Percentiles rank a stretch among this genome's conserved stretches.
phyloP scores from a whole-genome alignment of 345 rosid genomes.

The Erodium maritimum region DNA sequence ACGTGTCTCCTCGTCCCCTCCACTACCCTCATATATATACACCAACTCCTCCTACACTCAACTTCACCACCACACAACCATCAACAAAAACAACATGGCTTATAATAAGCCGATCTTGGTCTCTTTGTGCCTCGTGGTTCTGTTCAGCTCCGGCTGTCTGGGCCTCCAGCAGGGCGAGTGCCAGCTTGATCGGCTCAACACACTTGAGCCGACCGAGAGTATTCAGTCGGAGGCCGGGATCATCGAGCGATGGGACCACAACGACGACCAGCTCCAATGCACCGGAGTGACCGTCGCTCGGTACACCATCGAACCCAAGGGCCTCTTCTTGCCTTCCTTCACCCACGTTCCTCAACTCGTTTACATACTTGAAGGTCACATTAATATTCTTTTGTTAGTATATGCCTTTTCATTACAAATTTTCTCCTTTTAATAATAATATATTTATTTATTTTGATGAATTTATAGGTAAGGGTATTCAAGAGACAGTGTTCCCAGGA shows the following conservation, averaged over 20 bases:
- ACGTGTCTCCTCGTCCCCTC: too few species aligned
- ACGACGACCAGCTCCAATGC: slow-evolving; percentile 45
- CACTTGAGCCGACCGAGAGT: slow-evolving; percentile 36
- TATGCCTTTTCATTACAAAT: background rate
- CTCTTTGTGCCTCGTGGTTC: too few species aligned
- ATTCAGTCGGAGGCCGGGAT: slow-evolving; percentile 42
- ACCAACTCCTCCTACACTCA: too few species aligned
- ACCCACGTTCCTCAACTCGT: slow-evolving; percentile 29
- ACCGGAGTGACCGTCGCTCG: slow-evolving; percentile 40
- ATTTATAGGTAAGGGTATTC: slow-evolving; percentile 32
- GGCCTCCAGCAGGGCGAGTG: slow-evolving; percentile 36
- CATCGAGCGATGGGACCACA: slow-evolving; percentile 46
- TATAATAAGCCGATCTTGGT: too few species aligned
- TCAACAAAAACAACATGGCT: too few species aligned
- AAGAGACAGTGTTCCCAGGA: slow-evolving; percentile 37
- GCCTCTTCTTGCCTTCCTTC: slow-evolving; percentile 46
- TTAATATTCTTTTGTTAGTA: background rate
- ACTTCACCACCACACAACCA: too few species aligned
- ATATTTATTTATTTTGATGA: background rate
- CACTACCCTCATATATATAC: too few species aligned
- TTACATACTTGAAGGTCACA: slow-evolving; percentile 39
- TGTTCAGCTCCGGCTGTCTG: too few species aligned
- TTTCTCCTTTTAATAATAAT: background rate
- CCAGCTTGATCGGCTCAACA: slow-evolving; percentile 35
- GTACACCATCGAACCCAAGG: slow-evolving; percentile 29